Base-by-base conservation (phyloP, 2,329 filamentous ascomycete species). In the Trichoderma lentiforme region DNA sequence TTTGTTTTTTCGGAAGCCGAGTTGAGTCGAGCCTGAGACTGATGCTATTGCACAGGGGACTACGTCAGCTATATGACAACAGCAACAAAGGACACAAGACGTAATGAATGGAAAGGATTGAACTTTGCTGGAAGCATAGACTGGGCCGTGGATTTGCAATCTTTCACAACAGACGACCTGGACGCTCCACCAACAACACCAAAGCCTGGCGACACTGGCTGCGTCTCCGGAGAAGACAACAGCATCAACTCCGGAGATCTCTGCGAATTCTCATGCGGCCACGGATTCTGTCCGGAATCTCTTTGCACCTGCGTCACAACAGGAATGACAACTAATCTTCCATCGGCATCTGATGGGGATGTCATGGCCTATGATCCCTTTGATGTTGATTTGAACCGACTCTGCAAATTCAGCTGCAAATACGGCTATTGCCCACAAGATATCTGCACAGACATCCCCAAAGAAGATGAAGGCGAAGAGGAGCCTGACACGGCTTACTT, bases 61-160 rank as follows among this genome's bases (percentile, higher is more conserved):
- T 67, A 56, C 28, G 70, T 72, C 6, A 61, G 58, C 11, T 72
- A 65, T 6, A 72, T 72, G 71, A 6, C 24, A 14, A n/a, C 24
- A 26, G 15, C 32, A 9, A 65, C 30, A 14, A 70, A 61, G 26
- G 11, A 56, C 4, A 51, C 43, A 28, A 34, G n/a, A 8, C 58
- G 65, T 5, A 60, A 21, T 2, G 21, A 60, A 11, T 60, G 12
- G 32, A 32, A 60, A 24, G 36, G 28, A 5, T 18, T 70, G 24
- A 70, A 70, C 51, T 60, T 72, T 5, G 26, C 34, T 2, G 71
- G 71, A 24, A 72, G 24, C 9, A 60, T 51, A 14, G 71, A 72
- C 47, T 72, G 71, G 71, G 71, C 71, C 58, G 47, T 65, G 9
- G 71, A 72, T 24, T 34, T 72, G 11, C 71, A 61, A n/a, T n/a